Evolutionary conservation across 331 rosid genomes (phyloP), one percentile per base, ranked within the genome.

Genomic region (Telfairia occidentalis): DNA sequence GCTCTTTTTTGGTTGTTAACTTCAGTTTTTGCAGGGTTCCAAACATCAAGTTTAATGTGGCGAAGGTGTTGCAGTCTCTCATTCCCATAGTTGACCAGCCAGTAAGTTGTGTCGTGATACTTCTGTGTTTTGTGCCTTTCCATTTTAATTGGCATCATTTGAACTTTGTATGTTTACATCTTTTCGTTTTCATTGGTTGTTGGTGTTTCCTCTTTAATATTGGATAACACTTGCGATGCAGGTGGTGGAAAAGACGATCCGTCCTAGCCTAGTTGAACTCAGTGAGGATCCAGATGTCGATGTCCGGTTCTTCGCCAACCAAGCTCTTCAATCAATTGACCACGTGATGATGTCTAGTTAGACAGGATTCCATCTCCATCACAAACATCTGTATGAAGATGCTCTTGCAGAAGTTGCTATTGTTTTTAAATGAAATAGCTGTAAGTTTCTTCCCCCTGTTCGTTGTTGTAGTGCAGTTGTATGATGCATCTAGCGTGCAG

Each of bases 261-360:
- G 97, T 40, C 98, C 98, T 9, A 81, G 96, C 78, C 77, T 93
- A 82, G 92, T 91, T 74, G 98, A 93, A 85, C 96, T 93, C 38
- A 78, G 96, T 5, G 98, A 93, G 86, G 98, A 93, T 76, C 98
- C 98, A 29, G 98, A 93, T 77, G 98, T 93, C 48, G 98, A 93
- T 64, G 98, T 93, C 42, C 90, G 98, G 49, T 88, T 85, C 80
- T 93, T 89, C 7, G 87, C 98, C 67, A 89, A 81, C 87, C 97
- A 93, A 89, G 97, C 97, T 37, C 89, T 91, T 21, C 95, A 91
- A 80, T 86, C 98, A 66, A 88, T 88, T 76, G 97, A 91, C 80
- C 85, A 91, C 58, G 91, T 91, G 26, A 89, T 89, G 92, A 91
- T 93, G 96, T 87, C 95, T 71, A 87, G 91, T 87, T 93, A 91